Conservation (phyloP, 192 early-diverging fungal species). For the Funneliformis mosseae region DNA sequence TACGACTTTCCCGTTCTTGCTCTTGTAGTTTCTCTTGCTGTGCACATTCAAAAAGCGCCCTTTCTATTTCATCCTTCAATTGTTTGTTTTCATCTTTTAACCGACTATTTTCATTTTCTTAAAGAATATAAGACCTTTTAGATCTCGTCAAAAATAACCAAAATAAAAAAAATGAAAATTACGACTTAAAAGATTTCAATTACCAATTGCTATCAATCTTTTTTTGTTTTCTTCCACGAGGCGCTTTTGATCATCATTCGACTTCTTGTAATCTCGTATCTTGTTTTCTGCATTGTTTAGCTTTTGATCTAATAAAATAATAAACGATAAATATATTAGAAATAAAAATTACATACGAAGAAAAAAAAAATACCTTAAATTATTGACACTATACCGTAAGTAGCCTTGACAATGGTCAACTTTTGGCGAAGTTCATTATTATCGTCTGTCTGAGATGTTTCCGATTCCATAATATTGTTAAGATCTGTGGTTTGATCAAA, state of each 20-base stretch:
- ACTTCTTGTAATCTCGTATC: neutral
- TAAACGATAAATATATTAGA: neutral
- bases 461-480: neutral
- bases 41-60: neutral
- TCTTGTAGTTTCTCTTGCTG: neutral
- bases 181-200: neutral
- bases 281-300: neutral
- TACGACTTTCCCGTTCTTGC: slow-evolving; percentile 1
- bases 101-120: neutral
- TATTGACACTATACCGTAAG: neutral
- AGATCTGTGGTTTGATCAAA: neutral
- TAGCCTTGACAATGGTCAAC: neutral
- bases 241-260: neutral
- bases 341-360: neutral
- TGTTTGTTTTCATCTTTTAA: neutral
- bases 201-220: neutral
- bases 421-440: neutral
- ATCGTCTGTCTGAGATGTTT: neutral
- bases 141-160: no score
- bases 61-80: neutral
- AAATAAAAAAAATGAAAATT: neutral
- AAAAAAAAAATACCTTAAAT: no score
- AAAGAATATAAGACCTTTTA: neutral
- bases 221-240: neutral
- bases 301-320: neutral